A percentile compares a stretch with the other conserved stretches of the same genome.
Conservation (phyloP, 148 eudicot species). For the Pharnaceum exiguum region DNA sequence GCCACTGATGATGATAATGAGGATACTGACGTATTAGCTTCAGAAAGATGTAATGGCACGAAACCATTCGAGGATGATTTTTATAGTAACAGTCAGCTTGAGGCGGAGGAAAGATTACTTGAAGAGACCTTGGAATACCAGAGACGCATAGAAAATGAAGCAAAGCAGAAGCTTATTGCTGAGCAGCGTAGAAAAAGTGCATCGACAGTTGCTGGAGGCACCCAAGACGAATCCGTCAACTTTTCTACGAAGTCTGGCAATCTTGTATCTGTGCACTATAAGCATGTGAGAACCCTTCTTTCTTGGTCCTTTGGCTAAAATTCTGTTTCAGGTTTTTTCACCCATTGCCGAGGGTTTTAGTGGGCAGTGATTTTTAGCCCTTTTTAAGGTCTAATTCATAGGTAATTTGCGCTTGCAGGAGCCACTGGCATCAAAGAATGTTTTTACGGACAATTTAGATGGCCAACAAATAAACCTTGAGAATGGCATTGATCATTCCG, state of each 20-base stretch:
- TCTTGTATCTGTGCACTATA: conserved; percentile 16
- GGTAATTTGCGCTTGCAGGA: conserved; percentile 30
- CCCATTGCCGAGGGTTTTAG: no score
- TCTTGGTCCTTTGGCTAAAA: background rate
- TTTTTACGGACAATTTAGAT: conserved; percentile 22
- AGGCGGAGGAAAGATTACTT: conserved; percentile 93
- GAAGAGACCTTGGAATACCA: conserved; percentile 92
- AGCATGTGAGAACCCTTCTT: conserved; percentile 34
- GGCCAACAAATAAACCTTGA: conserved; percentile 15
- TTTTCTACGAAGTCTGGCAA: conserved; percentile 8
- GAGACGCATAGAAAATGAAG: conserved; percentile 79
- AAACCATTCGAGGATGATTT: conserved; percentile 53
- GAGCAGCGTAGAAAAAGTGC: conserved; percentile 51
- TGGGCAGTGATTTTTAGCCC: no score
- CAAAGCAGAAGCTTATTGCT: conserved; percentile 86
- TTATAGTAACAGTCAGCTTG: conserved; percentile 64
- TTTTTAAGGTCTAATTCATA: background rate
- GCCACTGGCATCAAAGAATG: conserved; percentile 32
- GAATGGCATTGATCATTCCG: conserved; percentile 12
- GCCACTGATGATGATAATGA: conserved; percentile 37
- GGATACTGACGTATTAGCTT: conserved; percentile 33
- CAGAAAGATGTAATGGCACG: conserved; percentile 33
- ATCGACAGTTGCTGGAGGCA: conserved; percentile 23
- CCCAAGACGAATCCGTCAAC: conserved; percentile 10
- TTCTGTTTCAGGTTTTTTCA: no score